Conservation (phyloP, 345 rosid species). For the Odontarrhena argentea region DNA sequence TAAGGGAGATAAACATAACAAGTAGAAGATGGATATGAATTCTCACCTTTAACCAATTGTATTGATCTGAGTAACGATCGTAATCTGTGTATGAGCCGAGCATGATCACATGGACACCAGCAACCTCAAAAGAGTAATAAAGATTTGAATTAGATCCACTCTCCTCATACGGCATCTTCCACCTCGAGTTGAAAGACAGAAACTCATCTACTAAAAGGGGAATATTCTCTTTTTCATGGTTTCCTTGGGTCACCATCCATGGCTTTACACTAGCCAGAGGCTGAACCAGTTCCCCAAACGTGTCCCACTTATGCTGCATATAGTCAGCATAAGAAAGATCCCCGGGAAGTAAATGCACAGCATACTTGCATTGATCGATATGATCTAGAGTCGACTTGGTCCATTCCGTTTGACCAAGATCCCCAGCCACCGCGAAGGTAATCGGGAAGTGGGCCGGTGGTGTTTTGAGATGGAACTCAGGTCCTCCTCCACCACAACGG, state of each 20-base stretch:
- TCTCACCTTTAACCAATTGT: constrained; percentile 81
- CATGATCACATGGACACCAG: constrained; percentile 82
- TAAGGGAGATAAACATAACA: neutral
- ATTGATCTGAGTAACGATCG: constrained; percentile 68
- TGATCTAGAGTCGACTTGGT: constrained; percentile 90
- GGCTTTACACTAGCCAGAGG: constrained; percentile 94
- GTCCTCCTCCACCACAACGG: constrained; percentile 77
- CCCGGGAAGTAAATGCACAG: constrained; percentile 87
- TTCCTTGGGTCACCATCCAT: constrained; percentile 99
- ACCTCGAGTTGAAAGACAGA: constrained; percentile 74
- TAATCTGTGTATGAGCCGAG: constrained; percentile 84
- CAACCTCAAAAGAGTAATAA: constrained; percentile 89
- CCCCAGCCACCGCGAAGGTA: constrained; percentile 90
- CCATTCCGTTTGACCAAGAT: constrained; percentile 97
- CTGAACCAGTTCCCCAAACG: constrained; percentile 86
- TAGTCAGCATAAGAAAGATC: constrained; percentile 96
- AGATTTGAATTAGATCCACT: constrained; percentile 92
- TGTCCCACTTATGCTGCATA: constrained; percentile 85
- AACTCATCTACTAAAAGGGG: constrained; percentile 70
- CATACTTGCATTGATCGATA: constrained; percentile 70
- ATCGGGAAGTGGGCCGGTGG: constrained; percentile 79
- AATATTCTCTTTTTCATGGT: constrained; percentile 83
- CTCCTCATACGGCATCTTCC: constrained; percentile 94
- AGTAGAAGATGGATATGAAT: neutral
- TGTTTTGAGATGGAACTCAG: constrained; percentile 85